Evolutionary conservation across 2,329 filamentous ascomycete genomes (phyloP).

Genomic region (Neonectria magnoliae): DNA sequence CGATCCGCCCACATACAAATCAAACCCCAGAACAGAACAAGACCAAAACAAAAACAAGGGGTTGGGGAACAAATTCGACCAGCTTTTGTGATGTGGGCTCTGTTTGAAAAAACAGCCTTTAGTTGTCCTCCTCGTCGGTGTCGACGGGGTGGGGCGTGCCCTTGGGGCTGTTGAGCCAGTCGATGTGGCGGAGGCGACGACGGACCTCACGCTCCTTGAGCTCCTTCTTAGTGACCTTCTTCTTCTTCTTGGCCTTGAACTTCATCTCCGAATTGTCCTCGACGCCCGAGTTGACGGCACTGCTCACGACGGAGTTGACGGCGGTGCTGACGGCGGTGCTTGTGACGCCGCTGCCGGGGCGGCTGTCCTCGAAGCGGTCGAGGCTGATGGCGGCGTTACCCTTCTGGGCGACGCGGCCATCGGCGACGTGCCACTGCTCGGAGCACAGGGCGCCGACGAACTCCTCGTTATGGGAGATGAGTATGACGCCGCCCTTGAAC

Average conservation of each 20-base stretch:
- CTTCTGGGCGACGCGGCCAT: constrained; percentile 87
- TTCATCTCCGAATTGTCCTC: constrained; percentile 85
- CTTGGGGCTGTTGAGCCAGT: constrained; percentile 87
- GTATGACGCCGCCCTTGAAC: constrained; percentile 97
- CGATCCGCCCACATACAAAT: constrained; percentile 4
- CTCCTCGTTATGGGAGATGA: constrained; percentile 99
- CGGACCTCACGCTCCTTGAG: constrained; percentile 92
- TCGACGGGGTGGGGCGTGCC: constrained; percentile 81
- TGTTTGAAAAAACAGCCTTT: constrained; percentile 15
- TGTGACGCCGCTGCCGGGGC: constrained; percentile 67
- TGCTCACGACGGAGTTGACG: constrained; percentile 64
- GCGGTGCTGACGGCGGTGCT: constrained; percentile 67
- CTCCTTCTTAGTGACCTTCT: constrained; percentile 98
- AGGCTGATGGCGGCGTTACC: constrained; percentile 77
- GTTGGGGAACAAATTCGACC: constrained; percentile 3
- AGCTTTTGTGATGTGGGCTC: not conserved
- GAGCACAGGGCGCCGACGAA: constrained; percentile 96
- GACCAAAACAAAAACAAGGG: constrained; percentile 3
- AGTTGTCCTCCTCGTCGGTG: constrained; percentile 76
- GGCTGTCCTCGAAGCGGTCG: constrained; percentile 88
- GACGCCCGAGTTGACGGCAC: constrained; percentile 78
- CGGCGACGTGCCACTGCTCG: constrained; percentile 94
- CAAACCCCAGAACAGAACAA: constrained; percentile 5
- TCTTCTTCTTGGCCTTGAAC: constrained; percentile 93
- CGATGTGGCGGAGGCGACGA: constrained; percentile 84